A percentile compares a stretch with the other conserved stretches of the same genome.
These are phyloP conservation scores for Triangularia verruculosa DNA, from an alignment of 2,329 filamentous ascomycete genomes.

Conservation along the genomic window DNA sequence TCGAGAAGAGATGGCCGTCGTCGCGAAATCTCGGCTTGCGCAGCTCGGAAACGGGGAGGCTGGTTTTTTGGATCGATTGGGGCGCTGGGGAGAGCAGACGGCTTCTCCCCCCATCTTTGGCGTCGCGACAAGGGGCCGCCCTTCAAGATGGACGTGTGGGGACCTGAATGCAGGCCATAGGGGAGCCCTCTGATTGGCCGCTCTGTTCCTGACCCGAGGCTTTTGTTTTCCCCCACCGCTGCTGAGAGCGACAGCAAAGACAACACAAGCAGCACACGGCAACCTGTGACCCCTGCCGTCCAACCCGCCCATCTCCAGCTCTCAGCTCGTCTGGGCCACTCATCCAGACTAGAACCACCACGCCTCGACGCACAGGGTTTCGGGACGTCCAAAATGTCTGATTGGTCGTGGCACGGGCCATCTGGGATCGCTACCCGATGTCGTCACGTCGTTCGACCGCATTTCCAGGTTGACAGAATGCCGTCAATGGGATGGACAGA, in stretches of 20 bases:
- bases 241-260: slow-evolving; percentile 16
- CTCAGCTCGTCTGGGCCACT: slow-evolving; percentile 18
- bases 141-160: slow-evolving; percentile 21
- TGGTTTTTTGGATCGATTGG: slow-evolving; percentile 26
- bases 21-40: slow-evolving; percentile 21
- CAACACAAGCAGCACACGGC: slow-evolving; percentile 11
- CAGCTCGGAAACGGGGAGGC: slow-evolving; percentile 23
- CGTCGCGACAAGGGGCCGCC: slow-evolving; percentile 22
- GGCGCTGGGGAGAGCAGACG: background rate
- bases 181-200: slow-evolving; percentile 24
- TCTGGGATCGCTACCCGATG: background rate
- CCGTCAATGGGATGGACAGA: background rate
- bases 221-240: slow-evolving; percentile 27
- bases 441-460: background rate
- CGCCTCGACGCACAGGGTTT: background rate
- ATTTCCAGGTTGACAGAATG: background rate
- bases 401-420: background rate
- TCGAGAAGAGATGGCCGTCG: slow-evolving; percentile 12
- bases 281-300: slow-evolving; percentile 7
- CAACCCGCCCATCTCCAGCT: slow-evolving; percentile 9
- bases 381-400: background rate
- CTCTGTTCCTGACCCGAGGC: slow-evolving; percentile 21
- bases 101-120: slow-evolving; percentile 15
- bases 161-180: slow-evolving; percentile 21
- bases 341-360: slow-evolving; percentile 3